Base-by-base conservation (phyloP, 768 basidiomycete species). In the Vararia minispora region DNA sequence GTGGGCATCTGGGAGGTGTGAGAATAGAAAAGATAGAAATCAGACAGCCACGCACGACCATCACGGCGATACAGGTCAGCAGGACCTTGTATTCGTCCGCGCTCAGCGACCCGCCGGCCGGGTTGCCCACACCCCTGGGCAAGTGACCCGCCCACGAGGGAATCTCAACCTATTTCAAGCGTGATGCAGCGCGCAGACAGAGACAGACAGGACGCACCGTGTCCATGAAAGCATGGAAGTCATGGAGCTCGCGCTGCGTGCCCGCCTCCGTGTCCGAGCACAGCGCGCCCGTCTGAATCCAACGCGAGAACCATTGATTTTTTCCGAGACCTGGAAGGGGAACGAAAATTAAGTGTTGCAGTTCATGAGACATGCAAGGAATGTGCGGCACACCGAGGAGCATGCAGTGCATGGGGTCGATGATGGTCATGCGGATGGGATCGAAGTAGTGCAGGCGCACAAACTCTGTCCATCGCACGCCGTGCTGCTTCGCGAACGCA, bases 51-150 rank as follows among this genome's bases (percentile, higher is more conserved):
- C 46, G 18, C 33, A 55, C 55, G 23, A 55, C 48, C 18, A 56
- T 48, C 12, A 52, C 41, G 50, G 44, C 49, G n/a, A 46, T 33
- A 12, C 20, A 36, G 7, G 46, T 52, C 5, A 42, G 37, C 8
- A 52, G 43, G 37, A 55, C 45, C 38, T 54, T 56, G 34, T 55
- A 58, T 39, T 57, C 56, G 46, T 58, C 57, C 0, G 54, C 56
- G 11, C 46, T 50, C 3, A 58, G 37, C 13, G 44, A 48, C 4
- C 57, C 57, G n/a, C 57, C 56, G 14, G 54, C 52, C 13, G 57
- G 57, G 32, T 57, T 53, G 2, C 57, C 57, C 14, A 57, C 54
- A 18, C 35, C 37, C 5, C 39, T 7, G 5, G 57, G 57, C 16
- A 58, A 33, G 4, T 43, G 38, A 1, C 57, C 56, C 6, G 52